phyloP scores from a whole-genome alignment of 345 rosid species.

The Lepidium aucheri region DNA sequence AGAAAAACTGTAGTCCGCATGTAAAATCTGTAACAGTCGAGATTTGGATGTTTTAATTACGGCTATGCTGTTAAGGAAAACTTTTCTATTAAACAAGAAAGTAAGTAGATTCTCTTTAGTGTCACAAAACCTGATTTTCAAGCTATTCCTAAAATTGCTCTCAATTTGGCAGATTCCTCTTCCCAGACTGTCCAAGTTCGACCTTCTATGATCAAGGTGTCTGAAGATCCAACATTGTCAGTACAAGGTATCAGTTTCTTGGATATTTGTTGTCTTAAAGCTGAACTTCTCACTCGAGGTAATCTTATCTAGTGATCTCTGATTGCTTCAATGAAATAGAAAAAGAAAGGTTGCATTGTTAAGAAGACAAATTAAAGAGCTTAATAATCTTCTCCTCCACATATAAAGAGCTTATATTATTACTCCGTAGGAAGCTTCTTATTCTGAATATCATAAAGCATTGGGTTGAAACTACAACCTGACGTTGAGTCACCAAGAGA shows the following conservation, averaged over 20 bases:
- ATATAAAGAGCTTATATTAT: too few species aligned
- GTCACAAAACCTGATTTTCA: background rate
- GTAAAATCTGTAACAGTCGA: too few species aligned
- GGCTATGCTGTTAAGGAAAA: slow-evolving; percentile 66
- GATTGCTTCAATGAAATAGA: background rate
- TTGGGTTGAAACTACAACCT: too few species aligned
- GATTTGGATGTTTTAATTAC: slow-evolving; percentile 46
- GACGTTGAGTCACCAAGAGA: too few species aligned
- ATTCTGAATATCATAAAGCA: too few species aligned
- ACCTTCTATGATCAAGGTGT: slow-evolving; percentile 60
- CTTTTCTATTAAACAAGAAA: slow-evolving; percentile 50
- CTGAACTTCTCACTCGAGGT: background rate
- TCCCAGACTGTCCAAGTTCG: slow-evolving; percentile 41
- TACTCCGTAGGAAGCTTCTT: too few species aligned
- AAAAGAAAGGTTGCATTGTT: too few species aligned
- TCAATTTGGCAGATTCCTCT: slow-evolving; percentile 33
- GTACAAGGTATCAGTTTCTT: slow-evolving; percentile 37
- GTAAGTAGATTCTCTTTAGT: slow-evolving; percentile 22
- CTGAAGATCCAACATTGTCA: slow-evolving; percentile 35
- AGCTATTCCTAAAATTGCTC: background rate
- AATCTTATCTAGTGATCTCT: background rate
- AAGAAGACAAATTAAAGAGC: too few species aligned
- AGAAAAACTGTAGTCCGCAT: too few species aligned
- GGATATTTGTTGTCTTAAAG: background rate
- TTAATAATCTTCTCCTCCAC: too few species aligned